Base-by-base conservation (phyloP, 2,329 filamentous ascomycete species). In the Alternaria panax region DNA sequence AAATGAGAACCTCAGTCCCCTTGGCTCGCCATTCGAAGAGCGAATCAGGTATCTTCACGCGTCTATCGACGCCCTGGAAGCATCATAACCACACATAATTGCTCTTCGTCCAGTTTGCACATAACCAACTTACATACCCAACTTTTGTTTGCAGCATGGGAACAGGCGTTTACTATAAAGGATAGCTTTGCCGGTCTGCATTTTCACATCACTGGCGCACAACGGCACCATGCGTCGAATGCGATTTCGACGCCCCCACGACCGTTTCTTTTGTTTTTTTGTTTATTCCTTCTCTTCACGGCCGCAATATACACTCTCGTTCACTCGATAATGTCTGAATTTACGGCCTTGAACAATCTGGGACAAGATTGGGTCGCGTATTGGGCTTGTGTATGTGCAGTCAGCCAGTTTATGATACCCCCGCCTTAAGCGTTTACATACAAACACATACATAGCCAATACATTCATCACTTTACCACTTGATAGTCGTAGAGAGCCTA, bases 241-340 rank as follows among this genome's bases (percentile, higher is more conserved):
- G 72, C 57, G 70, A 73, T 74, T 71, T 73, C 68, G 60, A 72
- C 70, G 72, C 69, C 63, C 60, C 45, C 62, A 73, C 66, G 72
- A 75, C 59, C 54, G 9, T 75, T 69, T 69, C 69, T 59, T 76
- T 68, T 75, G 70, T 74, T 18, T 52, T 55, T 43, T 51, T 24
- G 41, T 22, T 28, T n/a, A 71, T 66, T 67, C 64, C 57, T 72
- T 64, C 70, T 67, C 54, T 40, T 56, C 34, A 56, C 59, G 55
- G 61, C 61, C 50, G 50, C 36, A 24, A 25, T 41, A 22, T 27
- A 38, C 18, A 41, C 25, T 52, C 27, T 38, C 20, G 18, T 36
- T 47, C 16, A 34, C 12, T 27, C 41, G 28, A 28, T 68, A 64
- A 64, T 66, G 66, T 67, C 53, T 64, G 59, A 60, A 59, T 45